Percentiles rank a stretch among this genome's conserved stretches.
Evolutionary conservation across 208 protist genomes (phyloP).

Genomic region (Leishmania braziliensis): DNA sequence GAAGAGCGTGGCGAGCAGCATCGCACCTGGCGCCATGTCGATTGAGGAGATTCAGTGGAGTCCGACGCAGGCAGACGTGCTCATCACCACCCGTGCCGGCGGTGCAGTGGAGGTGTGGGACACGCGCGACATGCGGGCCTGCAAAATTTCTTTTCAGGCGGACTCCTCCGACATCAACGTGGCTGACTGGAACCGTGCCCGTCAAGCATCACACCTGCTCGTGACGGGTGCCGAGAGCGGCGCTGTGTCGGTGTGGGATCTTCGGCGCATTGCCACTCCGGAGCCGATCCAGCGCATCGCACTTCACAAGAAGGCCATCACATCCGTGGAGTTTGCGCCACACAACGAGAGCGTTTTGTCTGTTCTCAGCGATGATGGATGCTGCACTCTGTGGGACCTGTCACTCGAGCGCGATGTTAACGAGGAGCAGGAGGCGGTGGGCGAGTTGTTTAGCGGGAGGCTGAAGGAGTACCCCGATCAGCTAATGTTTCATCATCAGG

Average conservation of each 20-base stretch:
- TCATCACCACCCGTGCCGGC: constrained; percentile 80
- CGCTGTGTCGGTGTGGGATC: constrained; percentile 96
- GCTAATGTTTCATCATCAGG: constrained; percentile 98
- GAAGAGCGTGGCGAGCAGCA: constrained; percentile 72
- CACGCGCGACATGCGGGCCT: constrained; percentile 83
- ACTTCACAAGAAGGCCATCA: constrained; percentile 95
- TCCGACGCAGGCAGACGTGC: constrained; percentile 92
- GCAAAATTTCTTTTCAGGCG: constrained; percentile 78
- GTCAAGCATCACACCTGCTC: constrained; percentile 93
- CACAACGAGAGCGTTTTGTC: constrained; percentile 96
- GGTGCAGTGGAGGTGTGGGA: constrained; percentile 92
- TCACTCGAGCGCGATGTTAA: constrained; percentile 96
- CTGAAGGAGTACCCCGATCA: constrained; percentile 92
- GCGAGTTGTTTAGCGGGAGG: constrained; percentile 73
- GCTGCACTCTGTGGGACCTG: constrained; percentile 98
- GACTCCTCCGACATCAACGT: constrained; percentile 97
- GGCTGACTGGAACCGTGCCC: constrained; percentile 95
- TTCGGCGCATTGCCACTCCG: constrained; percentile 83
- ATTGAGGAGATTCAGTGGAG: constrained; percentile 98
- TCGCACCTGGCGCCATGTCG: constrained; percentile 46
- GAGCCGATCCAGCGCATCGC: constrained; percentile 88
- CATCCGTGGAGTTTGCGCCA: constrained; percentile 97
- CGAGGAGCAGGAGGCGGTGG: constrained; percentile 85
- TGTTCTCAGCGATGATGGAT: constrained; percentile 92
- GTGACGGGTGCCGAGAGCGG: constrained; percentile 97